Base-by-base conservation (phyloP, 2,329 filamentous ascomycete species). In the Dendrostoma leiphaemia region DNA sequence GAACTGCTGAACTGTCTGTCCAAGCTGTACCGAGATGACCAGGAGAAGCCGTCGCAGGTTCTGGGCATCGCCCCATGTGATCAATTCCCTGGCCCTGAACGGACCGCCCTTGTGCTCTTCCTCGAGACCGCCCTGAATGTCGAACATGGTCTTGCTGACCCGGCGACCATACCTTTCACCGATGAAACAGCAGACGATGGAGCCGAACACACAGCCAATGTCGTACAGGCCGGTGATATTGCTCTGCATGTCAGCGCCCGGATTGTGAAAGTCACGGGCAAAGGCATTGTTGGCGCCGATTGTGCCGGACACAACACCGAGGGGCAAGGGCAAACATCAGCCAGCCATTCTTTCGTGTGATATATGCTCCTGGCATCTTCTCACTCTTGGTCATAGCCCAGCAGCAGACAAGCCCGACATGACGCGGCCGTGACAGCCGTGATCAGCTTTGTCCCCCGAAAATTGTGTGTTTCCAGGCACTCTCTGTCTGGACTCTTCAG, bases 261-360 rank as follows among this genome's bases (percentile, higher is more conserved):
- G 70, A 19, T 67, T 62, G 52, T 66, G 60, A 60, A 74, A 73
- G 32, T 73, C 68, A 9, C 59, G 61, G 3, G 67, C 69, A 52
- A 74, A 75, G 19, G 64, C 63, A 47, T 74, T 74, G 35, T 74
- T 63, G 6, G 72, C 72, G 7, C 73, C 67, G 38, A 69, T 67
- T 26, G 67, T 63, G 28, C 66, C 64, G 19, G 61, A 59, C 63
- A 68, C 68, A 9, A 68, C 68, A 51, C 68, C 62, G 59, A 62
- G 56, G 19, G 56, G n/a, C 4, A 38, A 24, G 38, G 7, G 43
- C 9, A 40, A 31, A 12, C 6, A 6, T 8, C 12, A 26, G 28
- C 24, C 48, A 26, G 34, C 21, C 19, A 9, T 23, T 37, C 41
- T 45, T 58, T 63, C 68, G n/a, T n/a, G n/a, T n/a, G n/a, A n/a